These are phyloP conservation scores for Solanum hybrid DNA, from an alignment of 305 asterid genomes.

Conservation along the genomic window DNA sequence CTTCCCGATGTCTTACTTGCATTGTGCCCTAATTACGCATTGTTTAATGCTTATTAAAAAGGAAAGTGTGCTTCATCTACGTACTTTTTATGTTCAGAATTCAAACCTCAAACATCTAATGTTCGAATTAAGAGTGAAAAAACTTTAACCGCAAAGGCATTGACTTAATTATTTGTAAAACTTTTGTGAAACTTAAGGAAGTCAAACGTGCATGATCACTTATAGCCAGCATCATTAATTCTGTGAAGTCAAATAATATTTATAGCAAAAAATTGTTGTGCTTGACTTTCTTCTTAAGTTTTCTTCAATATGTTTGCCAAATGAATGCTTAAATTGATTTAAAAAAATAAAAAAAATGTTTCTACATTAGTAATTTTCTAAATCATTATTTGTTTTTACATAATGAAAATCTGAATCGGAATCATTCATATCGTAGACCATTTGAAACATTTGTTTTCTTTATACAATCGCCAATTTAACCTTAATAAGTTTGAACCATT, in stretches of 20 bases:
- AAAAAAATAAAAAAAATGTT: not conserved
- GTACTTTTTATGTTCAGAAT: not conserved
- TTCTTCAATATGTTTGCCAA: not conserved
- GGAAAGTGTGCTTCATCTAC: no score
- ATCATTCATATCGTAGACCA: no score
- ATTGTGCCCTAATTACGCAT: no score
- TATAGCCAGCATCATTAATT: not conserved
- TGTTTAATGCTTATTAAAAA: not conserved
- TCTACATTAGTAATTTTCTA: not conserved
- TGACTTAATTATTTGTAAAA: not conserved
- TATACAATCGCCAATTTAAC: not conserved
- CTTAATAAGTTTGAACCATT: not conserved
- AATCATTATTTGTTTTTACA: not conserved
- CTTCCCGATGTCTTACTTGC: not conserved
- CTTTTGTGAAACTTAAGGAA: constrained; percentile 5
- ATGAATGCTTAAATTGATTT: not conserved
- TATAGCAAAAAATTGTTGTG: not conserved
- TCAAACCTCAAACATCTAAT: not conserved
- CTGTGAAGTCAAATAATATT: not conserved
- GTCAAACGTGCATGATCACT: not conserved
- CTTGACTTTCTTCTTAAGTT: not conserved
- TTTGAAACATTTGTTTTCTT: not conserved
- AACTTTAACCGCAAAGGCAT: not conserved
- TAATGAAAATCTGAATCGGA: not conserved
- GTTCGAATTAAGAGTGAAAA: not conserved